These are phyloP conservation scores for Pelargonium myrrhifolium DNA, from an alignment of 441 rosid genomes.

Conservation along the genomic window DNA sequence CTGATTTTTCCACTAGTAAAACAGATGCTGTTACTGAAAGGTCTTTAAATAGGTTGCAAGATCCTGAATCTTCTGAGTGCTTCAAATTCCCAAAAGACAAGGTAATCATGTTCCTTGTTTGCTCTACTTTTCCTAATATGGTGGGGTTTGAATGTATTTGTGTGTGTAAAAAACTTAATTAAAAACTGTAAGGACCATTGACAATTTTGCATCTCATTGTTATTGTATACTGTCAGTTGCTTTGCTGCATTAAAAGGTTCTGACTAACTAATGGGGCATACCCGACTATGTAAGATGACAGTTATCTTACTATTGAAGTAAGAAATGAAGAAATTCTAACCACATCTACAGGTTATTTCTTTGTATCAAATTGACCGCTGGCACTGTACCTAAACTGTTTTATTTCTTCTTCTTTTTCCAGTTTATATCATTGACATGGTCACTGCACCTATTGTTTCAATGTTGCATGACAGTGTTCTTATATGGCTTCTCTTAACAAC, in stretches of 20 bases:
- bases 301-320: neutral
- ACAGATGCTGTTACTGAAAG: constrained; percentile 16
- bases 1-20: constrained; percentile 17
- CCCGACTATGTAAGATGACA: neutral
- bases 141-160: neutral
- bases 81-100: constrained; percentile 33
- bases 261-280: neutral
- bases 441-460: neutral
- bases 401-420: neutral
- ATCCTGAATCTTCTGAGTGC: constrained; percentile 27
- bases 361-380: neutral
- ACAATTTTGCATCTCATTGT: too few species aligned
- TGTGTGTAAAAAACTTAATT: neutral
- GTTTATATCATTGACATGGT: neutral
- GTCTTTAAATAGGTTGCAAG: constrained; percentile 23
- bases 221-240: too few species aligned
- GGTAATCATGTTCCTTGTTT: constrained; percentile 31
- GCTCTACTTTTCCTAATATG: neutral
- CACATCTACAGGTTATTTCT: neutral
- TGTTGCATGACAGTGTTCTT: neutral
- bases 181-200: neutral
- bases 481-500: constrained; percentile 14
- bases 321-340: neutral
- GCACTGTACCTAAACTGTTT: neutral
- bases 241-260: neutral